Conservation (phyloP, 495 filamentous ascomycete genomes). For the Podospora conica region DNA sequence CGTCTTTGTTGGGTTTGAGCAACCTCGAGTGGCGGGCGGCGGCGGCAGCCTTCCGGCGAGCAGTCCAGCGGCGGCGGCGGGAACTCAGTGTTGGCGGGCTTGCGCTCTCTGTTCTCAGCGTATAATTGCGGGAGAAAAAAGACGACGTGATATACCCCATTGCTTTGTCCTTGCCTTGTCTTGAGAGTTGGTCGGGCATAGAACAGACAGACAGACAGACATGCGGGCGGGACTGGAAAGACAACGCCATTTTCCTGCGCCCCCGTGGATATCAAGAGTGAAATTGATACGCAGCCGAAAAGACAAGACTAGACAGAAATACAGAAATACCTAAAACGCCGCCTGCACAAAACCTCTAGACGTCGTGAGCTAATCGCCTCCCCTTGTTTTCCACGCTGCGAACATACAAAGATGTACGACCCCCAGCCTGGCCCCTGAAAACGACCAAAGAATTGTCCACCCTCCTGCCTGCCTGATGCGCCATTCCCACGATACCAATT, state of each 20-base stretch:
- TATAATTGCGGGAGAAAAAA: neutral
- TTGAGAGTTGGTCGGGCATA: neutral
- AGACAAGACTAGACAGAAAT: neutral
- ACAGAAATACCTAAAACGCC: neutral
- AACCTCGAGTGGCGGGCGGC: neutral
- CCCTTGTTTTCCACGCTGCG: too few relatives aligned
- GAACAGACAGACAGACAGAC: too few relatives aligned
- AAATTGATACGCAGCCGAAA: neutral
- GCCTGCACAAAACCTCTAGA: neutral
- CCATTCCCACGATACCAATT: neutral
- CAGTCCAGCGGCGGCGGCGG: too few relatives aligned
- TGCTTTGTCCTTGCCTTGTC: neutral
- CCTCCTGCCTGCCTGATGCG: neutral
- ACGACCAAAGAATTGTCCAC: neutral
- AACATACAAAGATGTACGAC: too few relatives aligned
- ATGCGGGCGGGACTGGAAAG: neutral
- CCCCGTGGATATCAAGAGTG: neutral
- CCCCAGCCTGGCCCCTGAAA: too few relatives aligned
- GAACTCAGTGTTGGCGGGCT: neutral
- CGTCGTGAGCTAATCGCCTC: too few relatives aligned
- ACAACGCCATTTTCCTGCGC: neutral
- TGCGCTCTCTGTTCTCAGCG: neutral
- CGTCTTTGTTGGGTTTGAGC: conserved; percentile 6
- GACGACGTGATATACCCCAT: neutral
- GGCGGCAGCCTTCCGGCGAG: neutral